Base-by-base conservation (phyloP, 768 basidiomycete genomes). In the Rhizopogon vesiculosus region DNA sequence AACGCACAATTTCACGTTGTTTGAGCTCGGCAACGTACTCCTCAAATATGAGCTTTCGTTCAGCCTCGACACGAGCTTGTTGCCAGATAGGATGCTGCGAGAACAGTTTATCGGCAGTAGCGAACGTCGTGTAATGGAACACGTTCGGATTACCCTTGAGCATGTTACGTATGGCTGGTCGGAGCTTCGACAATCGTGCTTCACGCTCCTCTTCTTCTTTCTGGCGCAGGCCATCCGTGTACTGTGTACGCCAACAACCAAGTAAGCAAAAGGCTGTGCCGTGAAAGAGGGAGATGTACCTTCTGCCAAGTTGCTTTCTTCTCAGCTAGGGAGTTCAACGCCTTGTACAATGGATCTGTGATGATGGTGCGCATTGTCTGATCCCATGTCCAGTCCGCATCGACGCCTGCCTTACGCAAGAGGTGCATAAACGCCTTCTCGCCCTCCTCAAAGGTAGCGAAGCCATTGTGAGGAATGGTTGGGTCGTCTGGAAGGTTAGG, bases 321-420 rank as follows among this genome's bases (percentile, higher is more conserved):
- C 74, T 99, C 94, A 15, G 93, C 93, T 46, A 98, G 79, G 44
- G 89, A 93, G 67, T 89, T 90, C 57, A 99, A 78, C 43, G 93
- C 89, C 75, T 93, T 95, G 76, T 98, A 99, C 61, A 97, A 72
- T 43, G 97, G 96, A 76, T 98, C 96, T 63, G 93, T 98, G 72
- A 99, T 96, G 71, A 97, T 93, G 64, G 92, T 89, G 67, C 95
- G 83, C 91, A 98, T 97, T 51, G 94, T 93, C 74, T 91, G 86
- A 70, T 99, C 97, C 97, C 97, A 99, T 38, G 93, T 93, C 91
- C 92, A 98, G 60, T 81, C 86, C 44, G 89, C 85, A 71, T 93
- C 91, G 42, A 98, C 89, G 33, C 91, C 91, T 45, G 91, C 88
- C 73, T 92, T 93, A 62, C 87, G 81, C 62, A 99, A 73, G 55